phyloP scores from a whole-genome alignment of 2,329 filamentous ascomycete species.

The Lachnellula arida region DNA sequence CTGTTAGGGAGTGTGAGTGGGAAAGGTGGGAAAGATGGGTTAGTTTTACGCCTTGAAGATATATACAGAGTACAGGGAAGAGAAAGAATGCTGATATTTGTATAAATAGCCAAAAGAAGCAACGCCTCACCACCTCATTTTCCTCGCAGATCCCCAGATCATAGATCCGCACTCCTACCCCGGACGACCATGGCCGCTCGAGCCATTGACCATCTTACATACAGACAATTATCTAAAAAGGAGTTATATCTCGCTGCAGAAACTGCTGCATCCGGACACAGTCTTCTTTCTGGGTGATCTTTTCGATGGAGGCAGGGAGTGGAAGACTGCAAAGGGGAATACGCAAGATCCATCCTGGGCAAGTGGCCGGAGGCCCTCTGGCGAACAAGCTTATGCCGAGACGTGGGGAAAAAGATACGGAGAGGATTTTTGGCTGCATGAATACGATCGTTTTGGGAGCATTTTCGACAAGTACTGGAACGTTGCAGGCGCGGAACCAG shows the following conservation, averaged over 20 bases:
- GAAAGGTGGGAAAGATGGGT: constrained; percentile 91
- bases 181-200: constrained; percentile 66
- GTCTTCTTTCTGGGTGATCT: constrained; percentile 90
- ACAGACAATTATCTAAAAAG: constrained; percentile 89
- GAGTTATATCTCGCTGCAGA: constrained; percentile 74
- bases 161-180: constrained; percentile 73
- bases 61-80: too few species aligned
- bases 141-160: constrained; percentile 68
- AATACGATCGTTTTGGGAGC: constrained; percentile 79
- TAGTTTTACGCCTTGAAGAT: constrained; percentile 31
- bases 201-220: constrained; percentile 60
- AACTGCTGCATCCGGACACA: constrained; percentile 74
- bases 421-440: constrained; percentile 76
- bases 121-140: constrained; percentile 68
- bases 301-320: constrained; percentile 94
- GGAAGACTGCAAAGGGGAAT: constrained; percentile 65
- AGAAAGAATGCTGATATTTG: constrained; percentile 2
- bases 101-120: constrained; percentile 63
- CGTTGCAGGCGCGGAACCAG: constrained; percentile 48
- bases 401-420: constrained; percentile 72
- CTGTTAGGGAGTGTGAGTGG: constrained; percentile 73
- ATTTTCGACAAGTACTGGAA: constrained; percentile 76
- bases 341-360: constrained; percentile 58
- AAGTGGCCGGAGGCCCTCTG: constrained; percentile 43
- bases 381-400: constrained; percentile 53